Evolutionary conservation across 2,329 filamentous ascomycete genomes (phyloP).

Genomic region (Aureobasidium sp.): DNA sequence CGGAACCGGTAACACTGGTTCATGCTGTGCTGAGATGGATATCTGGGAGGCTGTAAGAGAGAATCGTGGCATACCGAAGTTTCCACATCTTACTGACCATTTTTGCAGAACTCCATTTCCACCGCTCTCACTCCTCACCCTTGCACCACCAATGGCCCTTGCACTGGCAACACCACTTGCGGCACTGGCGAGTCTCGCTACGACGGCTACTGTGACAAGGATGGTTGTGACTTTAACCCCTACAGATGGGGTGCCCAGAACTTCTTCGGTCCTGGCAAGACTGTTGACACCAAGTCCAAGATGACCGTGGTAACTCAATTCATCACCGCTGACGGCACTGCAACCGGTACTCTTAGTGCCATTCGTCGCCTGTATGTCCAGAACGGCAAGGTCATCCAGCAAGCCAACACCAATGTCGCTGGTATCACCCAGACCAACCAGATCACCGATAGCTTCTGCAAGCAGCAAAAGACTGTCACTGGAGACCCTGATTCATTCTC

Average conservation of each 20-base stretch:
- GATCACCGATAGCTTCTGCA: slow-evolving; percentile 54
- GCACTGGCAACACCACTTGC: slow-evolving; percentile 42
- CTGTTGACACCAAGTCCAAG: slow-evolving; percentile 52
- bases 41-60: slow-evolving; percentile 53
- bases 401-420: slow-evolving; percentile 30
- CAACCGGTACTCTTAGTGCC: slow-evolving; percentile 45
- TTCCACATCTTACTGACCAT: background rate
- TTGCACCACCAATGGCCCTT: slow-evolving; percentile 48
- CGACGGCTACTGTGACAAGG: slow-evolving; percentile 54
- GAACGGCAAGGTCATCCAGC: slow-evolving; percentile 48
- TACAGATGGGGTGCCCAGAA: slow-evolving; percentile 57
- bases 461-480: slow-evolving; percentile 26
- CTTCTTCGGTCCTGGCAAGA: slow-evolving; percentile 54
- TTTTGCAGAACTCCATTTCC: slow-evolving; percentile 51
- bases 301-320: slow-evolving; percentile 26
- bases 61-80: background rate
- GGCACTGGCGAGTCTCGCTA: slow-evolving; percentile 51
- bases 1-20: slow-evolving; percentile 38
- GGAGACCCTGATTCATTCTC: slow-evolving; percentile 42
- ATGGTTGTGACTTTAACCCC: slow-evolving; percentile 58
- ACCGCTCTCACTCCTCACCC: slow-evolving; percentile 60
- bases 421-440: slow-evolving; percentile 44
- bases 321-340: slow-evolving; percentile 34
- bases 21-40: slow-evolving; percentile 64
- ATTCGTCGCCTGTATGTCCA: slow-evolving; percentile 62